phyloP scores from a whole-genome alignment of 192 early-diverging fungal genomes.

The Allomyces macrogynus region DNA sequence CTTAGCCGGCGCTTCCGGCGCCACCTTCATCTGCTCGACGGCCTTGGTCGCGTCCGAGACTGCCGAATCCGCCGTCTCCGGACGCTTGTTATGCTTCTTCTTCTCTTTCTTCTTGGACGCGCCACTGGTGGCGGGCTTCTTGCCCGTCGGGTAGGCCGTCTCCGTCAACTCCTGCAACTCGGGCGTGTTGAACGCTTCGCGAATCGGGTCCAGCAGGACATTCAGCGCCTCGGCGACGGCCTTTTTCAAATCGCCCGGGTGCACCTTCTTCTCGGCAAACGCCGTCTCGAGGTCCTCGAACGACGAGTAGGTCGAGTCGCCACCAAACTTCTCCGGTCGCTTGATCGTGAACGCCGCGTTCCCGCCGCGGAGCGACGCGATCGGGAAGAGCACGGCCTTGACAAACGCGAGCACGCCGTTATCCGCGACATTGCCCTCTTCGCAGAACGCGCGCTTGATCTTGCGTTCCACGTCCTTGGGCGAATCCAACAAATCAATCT shows the following conservation, averaged over 20 bases:
- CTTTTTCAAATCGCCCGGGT: slow-evolving; percentile 88
- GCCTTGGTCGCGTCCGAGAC: no score
- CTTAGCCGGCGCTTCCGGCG: no score
- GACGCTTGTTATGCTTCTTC: slow-evolving; percentile 7
- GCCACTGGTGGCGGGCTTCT: neutral
- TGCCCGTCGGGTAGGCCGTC: slow-evolving; percentile 58
- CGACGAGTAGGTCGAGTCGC: slow-evolving; percentile 49
- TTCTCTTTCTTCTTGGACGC: slow-evolving; percentile 8
- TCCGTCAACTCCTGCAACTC: slow-evolving; percentile 49
- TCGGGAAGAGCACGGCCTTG: slow-evolving; percentile 76
- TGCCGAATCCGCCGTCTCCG: neutral
- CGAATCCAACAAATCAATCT: slow-evolving; percentile 87
- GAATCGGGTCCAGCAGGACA: slow-evolving; percentile 67
- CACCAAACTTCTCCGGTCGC: slow-evolving; percentile 81
- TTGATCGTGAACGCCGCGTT: slow-evolving; percentile 30
- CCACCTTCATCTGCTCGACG: no score
- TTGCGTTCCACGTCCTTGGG: slow-evolving; percentile 59
- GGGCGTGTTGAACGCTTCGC: slow-evolving; percentile 42
- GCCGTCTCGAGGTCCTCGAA: slow-evolving; percentile 61
- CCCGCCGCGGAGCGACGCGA: slow-evolving; percentile 14
- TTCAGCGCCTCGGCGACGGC: slow-evolving; percentile 67
- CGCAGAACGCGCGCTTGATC: slow-evolving; percentile 89
- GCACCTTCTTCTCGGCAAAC: slow-evolving; percentile 67
- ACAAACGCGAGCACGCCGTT: slow-evolving; percentile 86
- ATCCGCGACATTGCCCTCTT: slow-evolving; percentile 74